Evolutionary conservation across 2,329 filamentous ascomycete species (phyloP), one percentile per base, ranked within the genome.

Genomic region (Cyphellophora attinorum): DNA sequence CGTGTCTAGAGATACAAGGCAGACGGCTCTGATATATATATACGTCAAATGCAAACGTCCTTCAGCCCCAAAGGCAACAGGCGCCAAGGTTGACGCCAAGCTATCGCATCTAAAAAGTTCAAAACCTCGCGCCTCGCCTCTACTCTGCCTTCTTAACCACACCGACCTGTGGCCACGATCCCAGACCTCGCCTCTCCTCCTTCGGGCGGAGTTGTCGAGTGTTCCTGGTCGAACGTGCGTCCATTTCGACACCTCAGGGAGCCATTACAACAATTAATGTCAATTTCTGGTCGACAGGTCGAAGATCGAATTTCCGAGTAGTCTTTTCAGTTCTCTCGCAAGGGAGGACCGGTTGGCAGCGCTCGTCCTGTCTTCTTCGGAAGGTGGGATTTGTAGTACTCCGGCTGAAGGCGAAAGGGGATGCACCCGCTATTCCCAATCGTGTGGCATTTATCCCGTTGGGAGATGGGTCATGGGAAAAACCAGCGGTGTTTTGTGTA

Each of bases 241-340:
- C 19, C 29, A 19, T 31, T 18, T 31, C 29, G 29, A 31, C 29
- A 31, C n/a, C n/a, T 21, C 29, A 31, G 19, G 29, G 29, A 31
- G 29, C 29, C 29, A 31, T 31, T 31, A 10, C 19, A 25, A 25
- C 15, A 10, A 31, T 12, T 19, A 31, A 19, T 31, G 29, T 31
- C 29, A 31, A 31, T 31, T 31, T 31, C 29, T 18, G 29, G 29
- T 31, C 29, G 29, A 31, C 29, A 21, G 29, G 29, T 31, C 29
- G 29, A 31, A 31, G 29, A 31, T 12, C 12, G 12, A 31, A n/a
- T 11, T 16, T 31, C 15, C 29, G n/a, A 25, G 21, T 25, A 25
- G 21, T n/a, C 21, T 25, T 8, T 25, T n/a, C n/a, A n/a, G 27
- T 12, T 17, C 29, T 31, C 19, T 19, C 19, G 29, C 29, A 18